Conservation (phyloP, 2,329 filamentous ascomycete species). For the Botrytis squamosa region DNA sequence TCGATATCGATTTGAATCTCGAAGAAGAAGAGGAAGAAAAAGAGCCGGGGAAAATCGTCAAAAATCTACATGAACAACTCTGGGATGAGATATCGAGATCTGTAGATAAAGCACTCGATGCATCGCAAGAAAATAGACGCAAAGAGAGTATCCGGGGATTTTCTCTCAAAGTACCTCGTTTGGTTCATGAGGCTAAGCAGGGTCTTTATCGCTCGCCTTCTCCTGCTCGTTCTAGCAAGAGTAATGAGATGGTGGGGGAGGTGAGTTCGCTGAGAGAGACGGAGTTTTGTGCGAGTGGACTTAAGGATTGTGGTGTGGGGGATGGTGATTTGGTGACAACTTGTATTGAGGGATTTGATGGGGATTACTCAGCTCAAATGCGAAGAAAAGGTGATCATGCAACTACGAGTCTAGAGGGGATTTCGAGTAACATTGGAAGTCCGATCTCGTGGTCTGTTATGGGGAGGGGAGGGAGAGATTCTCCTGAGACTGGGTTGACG, state of each 20-base stretch:
- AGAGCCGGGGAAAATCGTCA: background rate
- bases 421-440: background rate
- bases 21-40: too few species aligned
- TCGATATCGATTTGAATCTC: background rate
- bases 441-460: background rate
- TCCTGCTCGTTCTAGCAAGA: background rate
- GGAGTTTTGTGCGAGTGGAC: background rate
- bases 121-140: background rate
- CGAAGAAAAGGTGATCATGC: background rate
- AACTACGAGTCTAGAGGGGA: background rate
- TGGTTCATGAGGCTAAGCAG: background rate
- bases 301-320: background rate
- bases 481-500: background rate
- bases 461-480: background rate
- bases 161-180: background rate
- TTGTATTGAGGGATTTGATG: too few species aligned
- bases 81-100: background rate
- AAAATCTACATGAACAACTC: background rate
- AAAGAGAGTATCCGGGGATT: background rate
- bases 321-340: too few species aligned
- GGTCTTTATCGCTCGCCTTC: background rate
- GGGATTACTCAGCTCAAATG: background rate
- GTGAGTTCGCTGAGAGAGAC: background rate
- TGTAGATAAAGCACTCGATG: background rate
- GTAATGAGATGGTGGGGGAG: background rate